phyloP scores from a whole-genome alignment of 441 rosid species.

The Kokia cookei region DNA sequence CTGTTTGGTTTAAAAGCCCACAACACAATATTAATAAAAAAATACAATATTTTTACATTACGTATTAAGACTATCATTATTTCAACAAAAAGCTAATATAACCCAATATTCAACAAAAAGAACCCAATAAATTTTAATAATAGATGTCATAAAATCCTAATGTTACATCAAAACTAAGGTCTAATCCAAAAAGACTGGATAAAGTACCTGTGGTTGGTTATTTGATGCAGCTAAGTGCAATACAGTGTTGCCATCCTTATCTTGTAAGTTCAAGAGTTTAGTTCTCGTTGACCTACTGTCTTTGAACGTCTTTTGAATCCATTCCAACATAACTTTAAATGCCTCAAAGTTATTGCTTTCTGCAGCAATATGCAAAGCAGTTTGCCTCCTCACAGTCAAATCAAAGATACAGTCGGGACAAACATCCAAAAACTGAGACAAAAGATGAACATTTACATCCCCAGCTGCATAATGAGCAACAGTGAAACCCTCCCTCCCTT shows the following conservation, averaged over 20 bases:
- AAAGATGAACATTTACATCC: background rate
- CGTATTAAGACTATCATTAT: too few species aligned
- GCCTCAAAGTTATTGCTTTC: background rate
- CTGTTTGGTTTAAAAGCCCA: background rate
- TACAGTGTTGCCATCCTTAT: too few species aligned
- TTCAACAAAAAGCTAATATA: too few species aligned
- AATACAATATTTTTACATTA: background rate
- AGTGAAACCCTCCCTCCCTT: background rate
- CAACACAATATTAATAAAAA: background rate
- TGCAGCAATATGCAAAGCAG: background rate
- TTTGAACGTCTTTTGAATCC: background rate
- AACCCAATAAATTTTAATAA: too few species aligned
- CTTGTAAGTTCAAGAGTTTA: background rate
- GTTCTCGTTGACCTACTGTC: background rate
- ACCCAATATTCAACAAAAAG: too few species aligned
- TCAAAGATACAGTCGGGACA: background rate
- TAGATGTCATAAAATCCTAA: too few species aligned
- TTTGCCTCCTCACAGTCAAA: background rate
- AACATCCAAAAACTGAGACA: background rate
- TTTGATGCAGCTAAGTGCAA: background rate
- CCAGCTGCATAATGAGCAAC: background rate
- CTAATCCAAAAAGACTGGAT: too few species aligned
- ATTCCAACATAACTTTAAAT: background rate
- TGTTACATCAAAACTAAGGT: too few species aligned
- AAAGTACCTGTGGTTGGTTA: background rate